phyloP scores from a whole-genome alignment of 1,139 yeast genomes.

The Citeromyces hawaiiensis region DNA sequence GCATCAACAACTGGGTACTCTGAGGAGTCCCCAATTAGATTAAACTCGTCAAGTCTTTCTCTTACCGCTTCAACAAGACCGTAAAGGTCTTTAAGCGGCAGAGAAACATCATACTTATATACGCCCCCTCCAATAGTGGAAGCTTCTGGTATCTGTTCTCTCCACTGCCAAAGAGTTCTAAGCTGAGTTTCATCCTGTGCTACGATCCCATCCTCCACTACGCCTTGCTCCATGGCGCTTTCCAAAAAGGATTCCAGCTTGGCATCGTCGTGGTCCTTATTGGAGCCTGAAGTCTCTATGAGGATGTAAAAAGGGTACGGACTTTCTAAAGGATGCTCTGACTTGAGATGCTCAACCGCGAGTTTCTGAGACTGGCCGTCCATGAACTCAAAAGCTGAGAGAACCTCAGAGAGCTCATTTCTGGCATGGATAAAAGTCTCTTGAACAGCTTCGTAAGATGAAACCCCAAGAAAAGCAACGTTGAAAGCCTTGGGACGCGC shows the following conservation, averaged over 20 bases:
- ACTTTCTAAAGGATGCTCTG: constrained; percentile 57
- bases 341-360: constrained; percentile 39
- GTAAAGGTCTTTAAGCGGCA: constrained; percentile 71
- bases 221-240: constrained; percentile 68
- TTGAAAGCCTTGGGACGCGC: constrained; percentile 82
- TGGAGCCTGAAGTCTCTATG: constrained; percentile 91
- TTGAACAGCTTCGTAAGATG: constrained; percentile 71
- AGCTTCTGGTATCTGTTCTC: constrained; percentile 89
- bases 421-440: constrained; percentile 73
- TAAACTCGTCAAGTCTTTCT: constrained; percentile 38
- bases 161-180: constrained; percentile 81
- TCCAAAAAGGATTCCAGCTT: constrained; percentile 75
- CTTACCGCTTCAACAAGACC: constrained; percentile 67
- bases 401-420: constrained; percentile 66
- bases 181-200: constrained; percentile 92
- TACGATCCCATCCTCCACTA: constrained; percentile 82
- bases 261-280: constrained; percentile 71
- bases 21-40: constrained; percentile 53
- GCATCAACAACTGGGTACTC: constrained; percentile 72
- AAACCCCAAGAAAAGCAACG: constrained; percentile 80
- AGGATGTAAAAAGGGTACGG: constrained; percentile 74
- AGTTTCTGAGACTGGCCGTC: constrained; percentile 63
- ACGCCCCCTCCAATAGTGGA: constrained; percentile 82
- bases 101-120: constrained; percentile 88
- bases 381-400: constrained; percentile 94